Base-by-base conservation (phyloP, 495 filamentous ascomycete species). In the Penicillium bialowiezense region DNA sequence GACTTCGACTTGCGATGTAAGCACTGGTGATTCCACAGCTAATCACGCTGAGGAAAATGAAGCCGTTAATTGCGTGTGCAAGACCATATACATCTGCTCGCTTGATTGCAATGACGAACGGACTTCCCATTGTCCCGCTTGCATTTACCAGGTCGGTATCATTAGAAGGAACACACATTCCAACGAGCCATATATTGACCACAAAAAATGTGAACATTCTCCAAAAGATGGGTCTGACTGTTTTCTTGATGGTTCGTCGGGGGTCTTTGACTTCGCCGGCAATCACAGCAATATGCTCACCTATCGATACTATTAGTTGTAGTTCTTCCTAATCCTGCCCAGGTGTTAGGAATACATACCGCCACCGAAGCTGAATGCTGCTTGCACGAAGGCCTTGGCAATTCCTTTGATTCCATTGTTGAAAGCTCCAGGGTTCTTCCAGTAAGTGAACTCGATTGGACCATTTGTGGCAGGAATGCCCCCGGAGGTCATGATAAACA, bases 131-230 rank as follows among this genome's bases (percentile, higher is more conserved):
- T 4, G 63, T 60, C 17, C 63, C 63, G n/a, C 52, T 55, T 0
- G 52, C 50, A n/a, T 50, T 60, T 7, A 53, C 28, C 3, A 65
- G 52, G 21, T 58, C 40, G 0, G 32, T 19, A 13, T 65, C 63
- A 34, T 63, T 23, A 5, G 43, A 60, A 20, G 63, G 59, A 3
- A 65, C 54, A 35, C 63, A 65, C 59, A 65, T 60, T 7, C 63
- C 63, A 17, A 65, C 60, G 0, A 65, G 57, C 59, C 63, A 65
- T 23, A 65, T 63, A 23, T 63, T 63, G 7, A 63, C 57, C 8
- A 65, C 57, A 14, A 65, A 65, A 35, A 65, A 65, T 4, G 63
- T 59, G 18, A 63, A 63, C 63, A 65, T 65, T 35, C 63, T 60
- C 59, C 59, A 65, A 38, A 65, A 65, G 6, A 65, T 55, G 0